These are phyloP conservation scores for Fagus crenata DNA, from an alignment of 306 rosid species.

Conservation along the genomic window DNA sequence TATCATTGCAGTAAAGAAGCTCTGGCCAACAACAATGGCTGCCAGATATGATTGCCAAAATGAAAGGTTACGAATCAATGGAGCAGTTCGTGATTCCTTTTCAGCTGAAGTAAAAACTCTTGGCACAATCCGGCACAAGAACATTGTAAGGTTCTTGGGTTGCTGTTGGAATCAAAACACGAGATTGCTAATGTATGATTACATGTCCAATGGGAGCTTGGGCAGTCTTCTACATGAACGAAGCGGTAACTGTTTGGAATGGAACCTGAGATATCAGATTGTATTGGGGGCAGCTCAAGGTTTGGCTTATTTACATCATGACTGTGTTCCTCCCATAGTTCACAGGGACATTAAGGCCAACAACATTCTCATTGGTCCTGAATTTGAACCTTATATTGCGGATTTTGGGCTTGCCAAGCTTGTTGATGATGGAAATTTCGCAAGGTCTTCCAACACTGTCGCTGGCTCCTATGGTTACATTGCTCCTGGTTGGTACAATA, in stretches of 20 bases:
- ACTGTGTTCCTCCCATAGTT: slow-evolving; percentile 87
- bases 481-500: slow-evolving; percentile 73
- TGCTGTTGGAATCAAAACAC: slow-evolving; percentile 78
- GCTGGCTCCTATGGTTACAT: slow-evolving; percentile 97
- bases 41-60: slow-evolving; percentile 37
- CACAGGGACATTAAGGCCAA: slow-evolving; percentile 91
- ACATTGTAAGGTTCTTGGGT: slow-evolving; percentile 85
- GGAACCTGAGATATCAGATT: slow-evolving; percentile 69
- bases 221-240: slow-evolving; percentile 74
- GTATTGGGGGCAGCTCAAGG: slow-evolving; percentile 88
- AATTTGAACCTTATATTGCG: slow-evolving; percentile 85
- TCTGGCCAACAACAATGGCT: slow-evolving; percentile 69
- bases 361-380: slow-evolving; percentile 81
- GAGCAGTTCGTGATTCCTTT: slow-evolving; percentile 73
- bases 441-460: slow-evolving; percentile 66
- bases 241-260: slow-evolving; percentile 69
- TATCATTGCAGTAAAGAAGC: slow-evolving; percentile 79
- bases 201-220: slow-evolving; percentile 87
- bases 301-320: slow-evolving; percentile 86
- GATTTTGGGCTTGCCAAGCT: slow-evolving; percentile 95
- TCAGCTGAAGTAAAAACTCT: slow-evolving; percentile 84
- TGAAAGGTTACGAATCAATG: slow-evolving; percentile 48
- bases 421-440: slow-evolving; percentile 69
- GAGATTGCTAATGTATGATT: slow-evolving; percentile 79
- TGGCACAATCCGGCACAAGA: slow-evolving; percentile 86